Evolutionary conservation across 345 rosid genomes (phyloP).

Genomic region (Rhodomyrtus tomentosa): DNA sequence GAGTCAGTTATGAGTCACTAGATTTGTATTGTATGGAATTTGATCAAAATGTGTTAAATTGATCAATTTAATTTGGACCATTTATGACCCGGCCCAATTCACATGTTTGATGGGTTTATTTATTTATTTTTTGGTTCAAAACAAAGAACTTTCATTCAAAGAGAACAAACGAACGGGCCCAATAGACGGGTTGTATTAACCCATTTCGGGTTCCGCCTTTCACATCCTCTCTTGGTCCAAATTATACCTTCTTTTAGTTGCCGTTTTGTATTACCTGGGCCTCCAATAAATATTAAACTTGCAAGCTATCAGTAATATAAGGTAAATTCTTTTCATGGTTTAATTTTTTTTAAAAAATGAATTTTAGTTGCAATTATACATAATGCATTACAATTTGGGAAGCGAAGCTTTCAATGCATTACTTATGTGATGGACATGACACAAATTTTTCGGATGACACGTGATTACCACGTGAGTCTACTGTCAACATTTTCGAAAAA

Average conservation of each 20-base stretch:
- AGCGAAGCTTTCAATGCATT: neutral
- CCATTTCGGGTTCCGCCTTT: neutral
- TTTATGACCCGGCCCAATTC: no score
- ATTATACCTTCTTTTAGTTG: conserved; percentile 26
- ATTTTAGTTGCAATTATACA: neutral
- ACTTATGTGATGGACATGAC: neutral
- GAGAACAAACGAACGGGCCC: no score
- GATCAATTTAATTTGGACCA: no score
- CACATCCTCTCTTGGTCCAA: neutral
- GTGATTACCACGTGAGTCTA: neutral
- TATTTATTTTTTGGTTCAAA: no score
- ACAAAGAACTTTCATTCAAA: no score
- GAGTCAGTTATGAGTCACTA: no score
- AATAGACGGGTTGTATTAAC: no score
- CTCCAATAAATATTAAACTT: conserved; percentile 40
- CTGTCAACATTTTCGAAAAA: neutral
- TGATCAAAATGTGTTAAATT: no score
- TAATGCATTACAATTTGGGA: neutral
- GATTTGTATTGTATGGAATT: no score
- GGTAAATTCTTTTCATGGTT: neutral
- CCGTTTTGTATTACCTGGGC: conserved; percentile 74
- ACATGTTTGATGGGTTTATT: no score
- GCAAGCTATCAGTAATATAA: neutral
- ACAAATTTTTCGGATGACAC: neutral
- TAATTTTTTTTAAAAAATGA: neutral